Conservation (phyloP, 2,329 filamentous ascomycete genomes). For the Sclerotinia glacialis region DNA sequence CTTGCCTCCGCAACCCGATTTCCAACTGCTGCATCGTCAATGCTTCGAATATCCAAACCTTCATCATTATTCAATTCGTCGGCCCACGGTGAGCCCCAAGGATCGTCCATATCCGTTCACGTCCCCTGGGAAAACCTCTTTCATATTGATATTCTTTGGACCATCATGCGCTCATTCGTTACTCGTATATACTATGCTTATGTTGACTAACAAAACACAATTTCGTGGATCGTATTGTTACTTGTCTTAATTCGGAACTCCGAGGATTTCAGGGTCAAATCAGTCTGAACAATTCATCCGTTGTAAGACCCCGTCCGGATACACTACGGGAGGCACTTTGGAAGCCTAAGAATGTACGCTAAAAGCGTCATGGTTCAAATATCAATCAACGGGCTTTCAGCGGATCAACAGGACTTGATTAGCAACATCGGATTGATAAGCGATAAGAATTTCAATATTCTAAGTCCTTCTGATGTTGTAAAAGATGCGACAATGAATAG, state of each 20-base stretch:
- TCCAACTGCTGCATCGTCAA: conserved; percentile 17
- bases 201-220: background rate
- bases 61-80: conserved; percentile 32
- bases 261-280: conserved; percentile 18
- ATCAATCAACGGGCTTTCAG: background rate
- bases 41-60: background rate
- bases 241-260: conserved; percentile 1
- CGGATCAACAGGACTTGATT: conserved; percentile 11
- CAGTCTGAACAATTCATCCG: conserved; percentile 23
- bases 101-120: conserved; percentile 40
- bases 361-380: conserved; percentile 12
- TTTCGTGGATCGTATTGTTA: conserved; percentile 14
- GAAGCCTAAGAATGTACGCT: conserved; percentile 19
- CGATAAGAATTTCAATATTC: conserved; percentile 32
- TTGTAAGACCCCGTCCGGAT: conserved; percentile 18
- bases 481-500: conserved; percentile 10
- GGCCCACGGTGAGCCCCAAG: conserved; percentile 43
- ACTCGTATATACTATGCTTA: conserved; percentile 1
- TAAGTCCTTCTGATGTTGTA: background rate
- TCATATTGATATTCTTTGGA: conserved; percentile 36
- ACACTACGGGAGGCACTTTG: background rate
- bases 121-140: conserved; percentile 22
- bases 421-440: conserved; percentile 35
- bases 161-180: conserved; percentile 3
- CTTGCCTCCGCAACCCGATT: conserved; percentile 24